Percentiles rank a stretch among this genome's conserved stretches.
Evolutionary conservation across 2,329 filamentous ascomycete genomes (phyloP).

Genomic region (Fusarium chlamydosporum): DNA sequence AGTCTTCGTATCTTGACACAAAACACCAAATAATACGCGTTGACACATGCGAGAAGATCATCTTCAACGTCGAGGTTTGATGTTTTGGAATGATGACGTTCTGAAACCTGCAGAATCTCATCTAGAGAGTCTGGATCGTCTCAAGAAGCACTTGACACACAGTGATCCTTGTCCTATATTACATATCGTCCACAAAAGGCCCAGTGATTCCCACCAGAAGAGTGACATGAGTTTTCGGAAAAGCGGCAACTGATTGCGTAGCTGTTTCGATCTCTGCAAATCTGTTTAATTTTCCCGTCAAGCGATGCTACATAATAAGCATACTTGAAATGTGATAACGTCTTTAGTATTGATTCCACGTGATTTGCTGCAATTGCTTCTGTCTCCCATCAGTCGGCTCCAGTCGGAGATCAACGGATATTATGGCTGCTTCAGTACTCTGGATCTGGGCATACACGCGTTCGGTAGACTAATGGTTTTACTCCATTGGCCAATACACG

Average conservation of each 20-base stretch:
- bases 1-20: conserved; percentile 4
- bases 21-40: neutral
- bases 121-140: conserved; percentile 39
- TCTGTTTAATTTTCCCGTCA: conserved; percentile 12
- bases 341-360: neutral
- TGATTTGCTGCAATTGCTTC: neutral
- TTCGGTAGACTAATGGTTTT: neutral
- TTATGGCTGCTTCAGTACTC: neutral
- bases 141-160: conserved; percentile 32
- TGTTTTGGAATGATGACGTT: conserved; percentile 28
- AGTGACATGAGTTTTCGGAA: conserved; percentile 31
- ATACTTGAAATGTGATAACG: neutral
- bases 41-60: conserved; percentile 2
- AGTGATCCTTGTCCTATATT: conserved; percentile 22
- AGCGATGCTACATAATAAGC: conserved; percentile 4
- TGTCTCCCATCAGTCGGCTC: neutral
- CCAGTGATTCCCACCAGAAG: conserved; percentile 14
- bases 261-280: conserved; percentile 8
- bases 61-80: conserved; percentile 8
- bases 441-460: neutral
- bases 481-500: conserved; percentile 1
- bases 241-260: conserved; percentile 17
- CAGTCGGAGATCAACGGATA: conserved; percentile 7
- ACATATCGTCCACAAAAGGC: conserved; percentile 13
- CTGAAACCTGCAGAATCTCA: conserved; percentile 35